These are phyloP conservation scores for Spergularia marina DNA, from an alignment of 148 eudicot species.

Conservation along the genomic window DNA sequence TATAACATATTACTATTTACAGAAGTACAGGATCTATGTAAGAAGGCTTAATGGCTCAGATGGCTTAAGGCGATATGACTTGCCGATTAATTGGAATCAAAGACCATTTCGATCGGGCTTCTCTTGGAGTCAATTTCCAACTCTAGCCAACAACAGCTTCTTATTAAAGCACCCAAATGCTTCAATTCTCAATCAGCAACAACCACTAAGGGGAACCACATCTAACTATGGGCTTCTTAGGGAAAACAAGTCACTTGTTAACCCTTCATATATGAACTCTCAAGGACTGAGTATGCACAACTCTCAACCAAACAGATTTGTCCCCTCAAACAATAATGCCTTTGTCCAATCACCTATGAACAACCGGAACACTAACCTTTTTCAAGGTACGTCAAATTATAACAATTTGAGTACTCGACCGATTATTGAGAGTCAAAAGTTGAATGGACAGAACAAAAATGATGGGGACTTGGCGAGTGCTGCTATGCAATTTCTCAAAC, in stretches of 20 bases:
- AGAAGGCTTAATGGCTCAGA: neutral
- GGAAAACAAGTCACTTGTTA: neutral
- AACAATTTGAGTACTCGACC: neutral
- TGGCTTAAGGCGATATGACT: neutral
- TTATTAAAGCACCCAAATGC: neutral
- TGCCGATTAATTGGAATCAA: constrained; percentile 15
- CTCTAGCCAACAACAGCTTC: constrained; percentile 9
- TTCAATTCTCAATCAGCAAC: neutral
- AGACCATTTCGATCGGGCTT: constrained; percentile 19
- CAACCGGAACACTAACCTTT: neutral
- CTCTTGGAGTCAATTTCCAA: constrained; percentile 24
- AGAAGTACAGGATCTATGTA: constrained; percentile 24
- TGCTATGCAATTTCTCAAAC: too few relatives aligned
- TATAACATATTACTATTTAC: neutral
- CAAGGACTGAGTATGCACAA: constrained; percentile 2
- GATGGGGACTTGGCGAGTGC: too few relatives aligned
- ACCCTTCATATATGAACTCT: neutral
- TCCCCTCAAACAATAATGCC: neutral
- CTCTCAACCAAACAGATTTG: neutral
- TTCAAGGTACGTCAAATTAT: neutral
- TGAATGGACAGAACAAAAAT: neutral
- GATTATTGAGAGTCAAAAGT: constrained; percentile 18
- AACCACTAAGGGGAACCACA: neutral
- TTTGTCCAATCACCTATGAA: neutral
- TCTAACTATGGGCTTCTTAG: neutral